These are phyloP conservation scores for Hamamelis virginiana DNA, from an alignment of 164 flowering plant genomes.

Conservation along the genomic window DNA sequence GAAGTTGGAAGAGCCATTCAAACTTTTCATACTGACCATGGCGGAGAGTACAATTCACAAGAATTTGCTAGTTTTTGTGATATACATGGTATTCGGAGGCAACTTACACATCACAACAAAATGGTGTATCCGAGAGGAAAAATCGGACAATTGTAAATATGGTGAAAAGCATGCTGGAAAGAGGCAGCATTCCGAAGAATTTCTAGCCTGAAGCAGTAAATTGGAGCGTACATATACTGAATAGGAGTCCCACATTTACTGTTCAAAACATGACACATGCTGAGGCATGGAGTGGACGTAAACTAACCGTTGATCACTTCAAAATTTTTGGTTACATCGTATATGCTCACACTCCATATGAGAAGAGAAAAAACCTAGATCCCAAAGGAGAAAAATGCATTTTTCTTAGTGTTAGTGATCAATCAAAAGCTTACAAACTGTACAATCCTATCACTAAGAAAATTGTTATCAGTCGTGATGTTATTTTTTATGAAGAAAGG, in stretches of 20 bases:
- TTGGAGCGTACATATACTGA: background rate
- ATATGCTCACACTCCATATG: background rate
- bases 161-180: background rate
- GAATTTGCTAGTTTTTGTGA: slow-evolving; percentile 3
- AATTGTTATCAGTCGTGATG: no score
- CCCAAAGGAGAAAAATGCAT: no score
- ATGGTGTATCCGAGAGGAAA: background rate
- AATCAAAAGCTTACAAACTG: background rate
- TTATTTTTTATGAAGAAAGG: no score
- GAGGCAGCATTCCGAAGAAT: background rate
- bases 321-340: background rate
- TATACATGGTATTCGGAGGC: background rate
- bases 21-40: background rate
- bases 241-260: background rate
- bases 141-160: slow-evolving; percentile 1
- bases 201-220: slow-evolving; percentile 4
- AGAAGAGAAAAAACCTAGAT: background rate
- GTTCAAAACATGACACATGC: background rate
- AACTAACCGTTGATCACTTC: no score
- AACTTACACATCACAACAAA: background rate
- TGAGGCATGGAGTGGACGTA: background rate
- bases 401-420: background rate
- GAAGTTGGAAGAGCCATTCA: background rate
- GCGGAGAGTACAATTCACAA: background rate
- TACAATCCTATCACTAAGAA: no score